Percentiles rank a stretch among this genome's conserved stretches.
These are phyloP conservation scores for Russula sp. DNA, from an alignment of 768 basidiomycete genomes.

Conservation along the genomic window DNA sequence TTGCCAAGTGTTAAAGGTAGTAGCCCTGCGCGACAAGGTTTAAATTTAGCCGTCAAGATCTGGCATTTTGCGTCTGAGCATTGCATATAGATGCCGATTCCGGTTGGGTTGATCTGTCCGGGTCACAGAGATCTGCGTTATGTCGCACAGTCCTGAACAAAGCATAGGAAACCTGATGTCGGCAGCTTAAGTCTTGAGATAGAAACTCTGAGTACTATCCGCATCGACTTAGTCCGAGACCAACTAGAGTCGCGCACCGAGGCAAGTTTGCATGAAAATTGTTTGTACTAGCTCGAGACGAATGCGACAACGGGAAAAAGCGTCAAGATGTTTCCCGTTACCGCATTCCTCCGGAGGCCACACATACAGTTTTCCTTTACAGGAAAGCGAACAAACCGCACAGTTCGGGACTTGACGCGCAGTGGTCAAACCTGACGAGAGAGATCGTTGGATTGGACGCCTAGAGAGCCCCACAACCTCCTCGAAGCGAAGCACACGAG, in stretches of 20 bases:
- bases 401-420: not conserved
- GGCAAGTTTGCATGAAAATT: not conserved
- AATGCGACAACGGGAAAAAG: not conserved
- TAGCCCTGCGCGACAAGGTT: too few species aligned
- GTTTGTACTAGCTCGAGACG: not conserved
- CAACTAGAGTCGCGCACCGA: not conserved
- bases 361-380: not conserved
- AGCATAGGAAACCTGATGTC: not conserved
- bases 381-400: not conserved
- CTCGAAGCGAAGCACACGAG: too few species aligned
- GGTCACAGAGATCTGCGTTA: too few species aligned
- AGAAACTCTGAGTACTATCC: too few species aligned
- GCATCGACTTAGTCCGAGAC: not conserved
- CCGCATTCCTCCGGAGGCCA: not conserved
- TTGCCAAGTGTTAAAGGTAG: not conserved
- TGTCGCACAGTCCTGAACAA: too few species aligned
- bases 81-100: not conserved
- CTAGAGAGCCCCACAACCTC: not conserved
- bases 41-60: too few species aligned
- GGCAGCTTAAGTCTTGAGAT: not conserved
- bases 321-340: not conserved
- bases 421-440: not conserved
- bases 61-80: not conserved
- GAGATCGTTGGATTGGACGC: not conserved
- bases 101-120: too few species aligned